Base-by-base conservation (phyloP, 352 stramenopile genomes). In the Phytophthora sp. region DNA sequence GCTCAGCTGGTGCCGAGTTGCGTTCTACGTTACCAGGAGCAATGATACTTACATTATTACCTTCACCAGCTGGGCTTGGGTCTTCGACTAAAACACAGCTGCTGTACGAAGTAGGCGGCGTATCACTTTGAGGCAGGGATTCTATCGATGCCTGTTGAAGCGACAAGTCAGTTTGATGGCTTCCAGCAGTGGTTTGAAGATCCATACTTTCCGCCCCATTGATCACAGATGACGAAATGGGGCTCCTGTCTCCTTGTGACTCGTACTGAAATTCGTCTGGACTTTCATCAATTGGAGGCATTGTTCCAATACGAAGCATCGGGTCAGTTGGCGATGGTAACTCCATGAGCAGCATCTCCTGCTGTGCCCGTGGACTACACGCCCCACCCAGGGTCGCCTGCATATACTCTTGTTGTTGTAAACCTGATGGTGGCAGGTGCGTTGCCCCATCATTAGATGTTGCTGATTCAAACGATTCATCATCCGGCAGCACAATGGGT, bases 281-380 rank as follows among this genome's bases (percentile, higher is more conserved):
- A 38, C 44, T 62, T 26, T 69, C 62, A 34, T 54, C 15, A 2
- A 52, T 63, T 26, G 56, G 52, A 43, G 45, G 32, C 45, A 66
- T 61, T 46, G 32, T 49, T 23, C 41, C 62, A 37, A 69, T 31
- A 42, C 41, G 28, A 41, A 68, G 50, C 52, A 65, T 41, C 18
- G 44, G 31, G 2, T 59, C 23, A 13, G 3, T 39, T 38, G 28
- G 24, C 35, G 28, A 55, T 28, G 31, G 39, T 38, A 43, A 30
- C 17, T 62, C 45, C 38, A 32, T 32, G n/a, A 30, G n/a, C 13
- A 26, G 34, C 28, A 28, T 38, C 5, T 43, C 31, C 27, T 54
- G 27, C 37, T 27, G 28, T 34, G 12, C 11, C 10, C 32, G 30
- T 34, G 31, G 4, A 51, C 13, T 21, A 28, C 15, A 61, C 12